phyloP scores from a whole-genome alignment of 2,329 filamentous ascomycete species.

The Elsinoe arachidis region DNA sequence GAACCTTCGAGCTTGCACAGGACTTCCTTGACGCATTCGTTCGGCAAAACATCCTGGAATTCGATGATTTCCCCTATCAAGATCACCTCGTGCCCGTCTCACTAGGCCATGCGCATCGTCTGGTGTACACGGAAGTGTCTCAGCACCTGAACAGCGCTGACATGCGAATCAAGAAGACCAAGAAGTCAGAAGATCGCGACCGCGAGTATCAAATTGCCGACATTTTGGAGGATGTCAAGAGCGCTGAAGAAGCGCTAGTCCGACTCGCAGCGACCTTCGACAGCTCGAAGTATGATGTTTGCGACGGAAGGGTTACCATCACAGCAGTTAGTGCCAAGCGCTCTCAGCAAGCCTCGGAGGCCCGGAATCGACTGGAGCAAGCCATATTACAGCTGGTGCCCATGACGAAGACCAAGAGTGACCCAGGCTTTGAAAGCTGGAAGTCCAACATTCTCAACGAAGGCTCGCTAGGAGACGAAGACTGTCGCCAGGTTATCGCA shows the following conservation, averaged over 20 bases:
- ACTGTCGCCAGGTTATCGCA: slow-evolving; percentile 22
- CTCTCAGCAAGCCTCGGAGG: not conserved
- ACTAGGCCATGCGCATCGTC: slow-evolving; percentile 41
- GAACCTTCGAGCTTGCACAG: slow-evolving; percentile 45
- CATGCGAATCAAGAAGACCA: slow-evolving; percentile 37
- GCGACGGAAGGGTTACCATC: not conserved
- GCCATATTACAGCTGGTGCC: not conserved
- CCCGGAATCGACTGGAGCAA: not conserved
- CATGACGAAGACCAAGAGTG: slow-evolving; percentile 13
- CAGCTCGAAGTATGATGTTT: not conserved
- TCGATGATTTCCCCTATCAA: slow-evolving; percentile 34
- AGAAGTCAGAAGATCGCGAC: slow-evolving; percentile 29
- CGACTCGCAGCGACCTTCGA: slow-evolving; percentile 33
- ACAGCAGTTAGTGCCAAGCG: not conserved
- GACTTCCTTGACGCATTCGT: slow-evolving; percentile 47
- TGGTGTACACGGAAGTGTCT: slow-evolving; percentile 48
- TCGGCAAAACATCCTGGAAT: slow-evolving; percentile 33
- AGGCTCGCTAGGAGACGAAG: slow-evolving; percentile 21
- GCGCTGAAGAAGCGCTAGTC: slow-evolving; percentile 46
- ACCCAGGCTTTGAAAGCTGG: slow-evolving; percentile 18
- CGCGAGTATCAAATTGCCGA: slow-evolving; percentile 34
- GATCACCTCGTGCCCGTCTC: slow-evolving; percentile 38
- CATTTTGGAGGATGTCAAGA: slow-evolving; percentile 37
- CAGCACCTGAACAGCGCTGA: slow-evolving; percentile 45
- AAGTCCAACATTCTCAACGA: slow-evolving; percentile 17